A percentile compares a stretch with the other conserved stretches of the same genome.
phyloP scores from a whole-genome alignment of 441 rosid species.

The Jatropha podagrica region DNA sequence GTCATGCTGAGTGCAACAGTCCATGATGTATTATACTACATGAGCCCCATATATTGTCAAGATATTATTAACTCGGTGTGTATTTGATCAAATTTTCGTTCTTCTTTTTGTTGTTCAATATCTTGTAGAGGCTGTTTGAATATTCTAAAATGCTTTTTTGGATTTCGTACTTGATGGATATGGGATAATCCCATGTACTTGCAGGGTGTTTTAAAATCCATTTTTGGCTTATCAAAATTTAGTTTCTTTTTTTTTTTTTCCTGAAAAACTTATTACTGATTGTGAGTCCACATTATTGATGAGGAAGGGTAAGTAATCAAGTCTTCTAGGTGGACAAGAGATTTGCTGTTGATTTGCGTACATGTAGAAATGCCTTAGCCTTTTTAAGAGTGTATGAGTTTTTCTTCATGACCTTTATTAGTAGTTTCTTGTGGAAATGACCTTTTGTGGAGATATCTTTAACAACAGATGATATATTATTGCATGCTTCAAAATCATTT shows the following conservation, averaged over 20 bases:
- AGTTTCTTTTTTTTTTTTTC: too few species aligned
- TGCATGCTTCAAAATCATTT: not conserved
- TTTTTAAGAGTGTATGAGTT: not conserved
- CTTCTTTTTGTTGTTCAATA: slow-evolving; percentile 8
- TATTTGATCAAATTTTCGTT: slow-evolving; percentile 12
- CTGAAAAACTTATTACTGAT: too few species aligned
- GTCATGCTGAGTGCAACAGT: slow-evolving; percentile 91
- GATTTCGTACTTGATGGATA: not conserved
- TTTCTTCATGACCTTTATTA: not conserved
- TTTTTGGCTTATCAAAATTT: too few species aligned
- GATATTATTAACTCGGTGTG: slow-evolving; percentile 87
- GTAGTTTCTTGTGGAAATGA: not conserved
- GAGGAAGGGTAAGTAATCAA: not conserved
- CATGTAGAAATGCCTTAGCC: not conserved
- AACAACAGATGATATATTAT: not conserved
- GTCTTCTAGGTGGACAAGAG: too few species aligned
- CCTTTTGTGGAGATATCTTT: slow-evolving; percentile 2
- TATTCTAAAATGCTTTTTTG: not conserved
- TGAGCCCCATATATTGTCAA: slow-evolving; percentile 99
- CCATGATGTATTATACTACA: slow-evolving; percentile 96
- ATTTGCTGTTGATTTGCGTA: too few species aligned
- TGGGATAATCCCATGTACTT: too few species aligned
- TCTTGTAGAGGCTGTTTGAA: not conserved
- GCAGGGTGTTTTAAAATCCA: not conserved
- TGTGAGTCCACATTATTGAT: too few species aligned